A percentile compares a stretch with the other conserved stretches of the same genome.
Conservation (phyloP, 208 protist species). For the Acanthamoeba triangularis region DNA sequence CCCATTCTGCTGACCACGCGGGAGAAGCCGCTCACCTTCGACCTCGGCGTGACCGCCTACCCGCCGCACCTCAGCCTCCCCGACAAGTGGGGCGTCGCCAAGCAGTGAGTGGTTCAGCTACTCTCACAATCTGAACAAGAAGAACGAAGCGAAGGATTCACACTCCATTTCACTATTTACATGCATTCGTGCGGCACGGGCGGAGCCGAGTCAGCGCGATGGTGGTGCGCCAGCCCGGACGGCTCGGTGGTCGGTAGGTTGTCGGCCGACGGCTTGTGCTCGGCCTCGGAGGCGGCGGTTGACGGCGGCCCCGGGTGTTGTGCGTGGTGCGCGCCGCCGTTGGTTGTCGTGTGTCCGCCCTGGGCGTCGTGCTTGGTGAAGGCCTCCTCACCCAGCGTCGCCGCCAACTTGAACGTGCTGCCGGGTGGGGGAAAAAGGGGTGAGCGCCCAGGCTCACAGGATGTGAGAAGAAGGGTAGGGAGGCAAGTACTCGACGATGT, state of each 20-base stretch:
- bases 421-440: background rate
- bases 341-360: background rate
- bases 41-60: slow-evolving; percentile 1
- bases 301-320: background rate
- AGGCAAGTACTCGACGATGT: background rate
- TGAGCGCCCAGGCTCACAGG: too few relatives aligned
- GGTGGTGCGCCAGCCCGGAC: background rate
- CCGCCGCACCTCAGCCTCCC: slow-evolving; percentile 18
- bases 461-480: background rate
- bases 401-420: slow-evolving; percentile 56
- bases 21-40: slow-evolving; percentile 33
- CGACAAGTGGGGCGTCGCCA: slow-evolving; percentile 8
- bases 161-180: background rate
- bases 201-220: background rate
- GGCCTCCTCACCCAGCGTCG: background rate
- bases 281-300: too few relatives aligned
- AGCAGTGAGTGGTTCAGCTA: background rate
- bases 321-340: background rate
- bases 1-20: background rate
- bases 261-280: too few relatives aligned
- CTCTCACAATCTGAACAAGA: too few relatives aligned
- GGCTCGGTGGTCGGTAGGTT: too few relatives aligned
- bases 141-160: too few relatives aligned
- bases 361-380: slow-evolving; percentile 22
- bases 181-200: background rate